Base-by-base conservation (phyloP, 768 basidiomycete genomes). In the Cubamyces lactineus region DNA sequence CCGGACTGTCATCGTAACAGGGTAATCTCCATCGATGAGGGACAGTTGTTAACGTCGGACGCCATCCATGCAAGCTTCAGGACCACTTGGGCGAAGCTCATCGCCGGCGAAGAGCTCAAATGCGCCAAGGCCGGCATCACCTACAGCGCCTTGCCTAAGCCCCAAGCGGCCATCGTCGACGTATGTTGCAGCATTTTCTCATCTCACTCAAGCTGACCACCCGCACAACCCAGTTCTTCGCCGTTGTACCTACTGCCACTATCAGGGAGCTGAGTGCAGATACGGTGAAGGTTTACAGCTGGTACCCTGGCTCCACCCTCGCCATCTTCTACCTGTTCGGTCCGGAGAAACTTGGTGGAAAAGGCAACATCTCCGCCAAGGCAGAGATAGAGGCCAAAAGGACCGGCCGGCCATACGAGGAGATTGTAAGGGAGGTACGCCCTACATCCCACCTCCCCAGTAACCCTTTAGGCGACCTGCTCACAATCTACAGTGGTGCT, bases 141-240 rank as follows among this genome's bases (percentile, higher is more conserved):
- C 19, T 43, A 50, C 41, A 45, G 34, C 3, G 21, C 62, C 13
- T 9, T 62, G 28, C 56, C 48, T 3, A 53, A 17, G 16, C 67
- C 67, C 0, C 47, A 61, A n/a, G 57, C 56, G 17, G 62, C 42
- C 2, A 50, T 68, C 38, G 26, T 66, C 19, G 67, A 68, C 39
- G 67, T 68, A 21, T 45, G 67, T 57, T 5, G 8, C 5, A 5
- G 17, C 43, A 4, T n/a, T n/a, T n/a, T n/a, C n/a, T n/a, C n/a
- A n/a, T 21, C 42, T n/a, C 17, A 43, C 17, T n/a, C 15, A n/a
- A n/a, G 42, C 5, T 21, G 42, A 5, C 11, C 42, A 5, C 5
- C 16, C 7, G 5, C 16, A 2, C 19, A 12, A 24, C 16, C 15
- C 38, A 62, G 61, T 56, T 55, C 41, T 62, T 62, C 48, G 61